Conservation (phyloP, 2,329 filamentous ascomycete species). For the Trematosphaeria pertusa region DNA sequence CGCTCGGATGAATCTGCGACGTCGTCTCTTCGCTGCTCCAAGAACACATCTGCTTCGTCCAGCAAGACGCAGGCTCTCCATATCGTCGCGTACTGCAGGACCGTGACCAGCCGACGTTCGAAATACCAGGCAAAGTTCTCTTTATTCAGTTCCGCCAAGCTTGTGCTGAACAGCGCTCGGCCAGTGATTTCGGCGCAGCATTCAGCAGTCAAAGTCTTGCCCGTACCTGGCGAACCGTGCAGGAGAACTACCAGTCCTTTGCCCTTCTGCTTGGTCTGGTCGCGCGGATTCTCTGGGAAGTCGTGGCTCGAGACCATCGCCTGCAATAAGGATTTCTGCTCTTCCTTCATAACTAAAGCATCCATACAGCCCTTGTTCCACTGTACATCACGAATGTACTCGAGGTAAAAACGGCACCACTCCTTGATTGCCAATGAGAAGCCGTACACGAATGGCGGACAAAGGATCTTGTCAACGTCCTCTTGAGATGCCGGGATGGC, state of each 20-base stretch:
- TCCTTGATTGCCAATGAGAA: conserved; percentile 43
- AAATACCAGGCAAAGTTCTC: conserved; percentile 11
- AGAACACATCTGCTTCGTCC: neutral
- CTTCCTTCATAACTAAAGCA: conserved; percentile 35
- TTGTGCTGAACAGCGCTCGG: conserved; percentile 11
- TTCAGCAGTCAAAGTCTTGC: conserved; percentile 20
- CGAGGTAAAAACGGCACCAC: conserved; percentile 46
- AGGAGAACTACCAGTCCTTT: conserved; percentile 19
- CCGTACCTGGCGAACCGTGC: conserved; percentile 16
- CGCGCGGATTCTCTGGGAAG: conserved; percentile 32
- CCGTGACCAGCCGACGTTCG: conserved; percentile 4
- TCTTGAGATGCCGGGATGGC: neutral
- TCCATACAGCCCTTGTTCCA: conserved; percentile 42
- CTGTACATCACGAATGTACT: conserved; percentile 33
- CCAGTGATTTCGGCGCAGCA: conserved; percentile 9
- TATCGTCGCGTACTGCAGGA: conserved; percentile 13
- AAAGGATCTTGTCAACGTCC: conserved; percentile 31
- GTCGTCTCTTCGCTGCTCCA: neutral
- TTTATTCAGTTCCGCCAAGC: conserved; percentile 14
- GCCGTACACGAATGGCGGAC: conserved; percentile 43
- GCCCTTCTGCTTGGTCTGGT: conserved; percentile 22
- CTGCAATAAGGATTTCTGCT: conserved; percentile 41
- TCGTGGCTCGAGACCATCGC: conserved; percentile 36
- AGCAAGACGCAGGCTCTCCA: neutral
- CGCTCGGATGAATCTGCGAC: neutral